A percentile compares a stretch with the other conserved stretches of the same genome.
phyloP scores from a whole-genome alignment of 73 alveolate species.

The Paramecium octaurelia region DNA sequence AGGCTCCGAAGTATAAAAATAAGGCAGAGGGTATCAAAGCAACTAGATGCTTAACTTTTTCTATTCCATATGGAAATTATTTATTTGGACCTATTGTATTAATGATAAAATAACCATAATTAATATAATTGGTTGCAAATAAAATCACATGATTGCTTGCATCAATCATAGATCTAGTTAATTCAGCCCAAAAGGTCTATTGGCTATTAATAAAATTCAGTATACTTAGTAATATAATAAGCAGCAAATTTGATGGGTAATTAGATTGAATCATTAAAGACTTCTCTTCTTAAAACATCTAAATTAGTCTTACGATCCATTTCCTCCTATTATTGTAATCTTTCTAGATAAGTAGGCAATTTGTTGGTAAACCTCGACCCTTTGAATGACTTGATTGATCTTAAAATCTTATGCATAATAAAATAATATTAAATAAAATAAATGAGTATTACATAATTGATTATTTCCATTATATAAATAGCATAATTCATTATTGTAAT shows the following conservation, averaged over 20 bases:
- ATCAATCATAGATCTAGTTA: conserved; percentile 56
- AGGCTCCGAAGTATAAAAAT: conserved; percentile 39
- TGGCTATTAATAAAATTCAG: conserved; percentile 7
- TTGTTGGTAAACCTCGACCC: not conserved
- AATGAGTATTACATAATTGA: not conserved
- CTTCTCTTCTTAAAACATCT: conserved; percentile 49
- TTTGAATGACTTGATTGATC: not conserved
- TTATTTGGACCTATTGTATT: conserved; percentile 8
- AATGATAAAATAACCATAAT: not conserved
- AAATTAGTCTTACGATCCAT: conserved; percentile 50
- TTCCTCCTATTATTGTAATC: not conserved
- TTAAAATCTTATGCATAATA: not conserved
- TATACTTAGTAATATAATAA: conserved; percentile 37
- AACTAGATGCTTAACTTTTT: conserved; percentile 36
- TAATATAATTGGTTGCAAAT: conserved; percentile 51
- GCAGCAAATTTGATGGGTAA: conserved; percentile 55
- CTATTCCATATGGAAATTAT: conserved; percentile 51
- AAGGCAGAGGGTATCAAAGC: conserved; percentile 56
- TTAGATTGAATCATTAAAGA: conserved; percentile 56
- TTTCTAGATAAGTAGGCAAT: not conserved
- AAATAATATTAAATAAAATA: not conserved
- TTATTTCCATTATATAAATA: not conserved
- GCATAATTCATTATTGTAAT: not conserved
- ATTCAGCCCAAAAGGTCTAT: conserved; percentile 58
- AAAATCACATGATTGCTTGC: conserved; percentile 57